Percentiles rank a stretch among this genome's conserved stretches.
Conservation (phyloP, 257 asterid genomes). For the Thymus quinquecostatus region DNA sequence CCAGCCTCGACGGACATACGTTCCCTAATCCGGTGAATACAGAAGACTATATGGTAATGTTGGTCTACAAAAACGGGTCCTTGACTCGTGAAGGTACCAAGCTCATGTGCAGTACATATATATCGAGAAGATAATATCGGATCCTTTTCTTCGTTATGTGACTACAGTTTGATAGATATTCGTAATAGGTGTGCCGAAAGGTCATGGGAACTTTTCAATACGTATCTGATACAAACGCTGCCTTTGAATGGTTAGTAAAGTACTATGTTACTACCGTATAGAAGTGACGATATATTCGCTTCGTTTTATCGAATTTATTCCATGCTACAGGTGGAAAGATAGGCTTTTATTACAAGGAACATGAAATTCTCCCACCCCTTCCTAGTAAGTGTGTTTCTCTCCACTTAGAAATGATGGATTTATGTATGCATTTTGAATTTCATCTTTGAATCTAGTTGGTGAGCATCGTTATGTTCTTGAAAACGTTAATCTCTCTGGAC, state of each 20-base stretch:
- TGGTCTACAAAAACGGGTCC: slow-evolving; percentile 71
- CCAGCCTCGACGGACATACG: slow-evolving; percentile 64
- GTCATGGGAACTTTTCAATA: slow-evolving; percentile 68
- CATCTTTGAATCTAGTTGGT: slow-evolving; percentile 52
- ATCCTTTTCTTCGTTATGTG: slow-evolving; percentile 23
- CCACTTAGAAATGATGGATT: background rate
- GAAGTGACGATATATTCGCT: background rate
- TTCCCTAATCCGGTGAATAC: slow-evolving; percentile 73
- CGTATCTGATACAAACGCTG: slow-evolving; percentile 56
- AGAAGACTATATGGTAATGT: slow-evolving; percentile 65
- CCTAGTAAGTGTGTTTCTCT: slow-evolving; percentile 53
- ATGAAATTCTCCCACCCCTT: slow-evolving; percentile 77
- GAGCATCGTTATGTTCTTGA: slow-evolving; percentile 59
- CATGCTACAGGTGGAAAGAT: slow-evolving; percentile 59
- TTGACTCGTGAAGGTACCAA: slow-evolving; percentile 70
- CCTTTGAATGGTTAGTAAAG: slow-evolving; percentile 62
- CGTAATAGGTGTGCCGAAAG: slow-evolving; percentile 56
- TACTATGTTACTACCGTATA: background rate
- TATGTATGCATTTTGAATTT: background rate
- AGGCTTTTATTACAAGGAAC: slow-evolving; percentile 75
- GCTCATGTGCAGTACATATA: background rate
- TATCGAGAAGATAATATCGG: background rate
- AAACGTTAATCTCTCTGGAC: slow-evolving; percentile 41
- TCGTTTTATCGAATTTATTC: slow-evolving; percentile 1
- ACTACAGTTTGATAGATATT: slow-evolving; percentile 44